Conservation (phyloP, 163 green algal species). For the Chloroidium sp. region DNA sequence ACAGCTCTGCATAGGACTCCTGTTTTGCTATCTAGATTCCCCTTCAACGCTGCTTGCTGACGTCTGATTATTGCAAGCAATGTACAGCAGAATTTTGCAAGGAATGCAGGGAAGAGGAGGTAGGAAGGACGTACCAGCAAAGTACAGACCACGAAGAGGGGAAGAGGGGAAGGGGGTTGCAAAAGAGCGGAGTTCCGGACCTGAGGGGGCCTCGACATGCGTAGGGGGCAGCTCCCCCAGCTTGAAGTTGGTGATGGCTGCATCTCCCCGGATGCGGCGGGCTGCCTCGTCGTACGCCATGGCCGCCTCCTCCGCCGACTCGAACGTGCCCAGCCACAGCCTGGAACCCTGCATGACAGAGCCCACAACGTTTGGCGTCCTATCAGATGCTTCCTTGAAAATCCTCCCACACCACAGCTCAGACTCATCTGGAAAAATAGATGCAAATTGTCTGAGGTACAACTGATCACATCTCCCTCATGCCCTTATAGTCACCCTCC, state of each 20-base stretch:
- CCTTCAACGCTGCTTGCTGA: neutral
- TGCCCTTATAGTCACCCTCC: no score
- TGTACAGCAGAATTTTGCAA: no score
- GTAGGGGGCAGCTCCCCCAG: constrained; percentile 4
- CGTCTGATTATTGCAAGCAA: no score
- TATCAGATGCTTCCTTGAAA: no score
- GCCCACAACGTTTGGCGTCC: no score
- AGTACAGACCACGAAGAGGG: neutral
- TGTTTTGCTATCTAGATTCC: neutral
- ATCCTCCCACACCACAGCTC: no score
- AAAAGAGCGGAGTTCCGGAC: neutral
- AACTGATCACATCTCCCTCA: no score
- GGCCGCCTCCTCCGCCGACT: constrained; percentile 89
- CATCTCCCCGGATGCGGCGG: constrained; percentile 67
- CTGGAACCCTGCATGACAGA: constrained; percentile 11
- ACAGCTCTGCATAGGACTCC: neutral
- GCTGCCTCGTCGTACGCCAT: constrained; percentile 83
- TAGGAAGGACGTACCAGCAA: no score
- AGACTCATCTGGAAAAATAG: no score
- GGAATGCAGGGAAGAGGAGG: no score
- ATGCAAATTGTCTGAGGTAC: no score
- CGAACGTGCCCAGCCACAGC: constrained; percentile 91
- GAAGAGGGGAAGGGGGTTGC: neutral
- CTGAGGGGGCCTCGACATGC: neutral
- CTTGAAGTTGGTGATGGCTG: constrained; percentile 90